These are phyloP conservation scores for Coemansia sp. DNA, from an alignment of 192 early-diverging fungal genomes.

Conservation along the genomic window DNA sequence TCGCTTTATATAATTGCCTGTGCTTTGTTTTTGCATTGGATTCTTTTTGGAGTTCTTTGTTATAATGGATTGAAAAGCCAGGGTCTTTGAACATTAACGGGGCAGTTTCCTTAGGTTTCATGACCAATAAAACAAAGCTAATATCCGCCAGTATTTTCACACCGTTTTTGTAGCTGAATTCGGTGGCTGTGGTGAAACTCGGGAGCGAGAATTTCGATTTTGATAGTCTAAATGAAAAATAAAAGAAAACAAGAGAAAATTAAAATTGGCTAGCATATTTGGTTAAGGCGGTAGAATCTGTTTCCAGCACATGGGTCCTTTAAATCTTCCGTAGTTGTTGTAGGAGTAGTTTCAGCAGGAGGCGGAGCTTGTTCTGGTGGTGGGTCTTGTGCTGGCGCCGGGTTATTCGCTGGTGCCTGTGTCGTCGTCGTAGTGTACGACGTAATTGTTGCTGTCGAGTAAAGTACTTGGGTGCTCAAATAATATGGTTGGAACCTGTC, in stretches of 20 bases:
- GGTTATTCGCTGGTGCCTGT: neutral
- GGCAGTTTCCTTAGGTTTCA: neutral
- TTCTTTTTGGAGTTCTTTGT: neutral
- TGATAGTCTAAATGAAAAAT: slow-evolving; percentile 1
- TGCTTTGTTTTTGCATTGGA: neutral
- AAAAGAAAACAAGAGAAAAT: neutral
- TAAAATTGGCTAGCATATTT: neutral
- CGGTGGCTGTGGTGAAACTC: too few species aligned
- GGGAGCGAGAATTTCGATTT: too few species aligned
- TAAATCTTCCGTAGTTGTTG: neutral
- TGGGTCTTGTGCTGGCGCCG: neutral
- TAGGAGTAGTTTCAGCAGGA: neutral
- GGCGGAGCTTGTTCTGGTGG: neutral
- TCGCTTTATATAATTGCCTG: too few species aligned
- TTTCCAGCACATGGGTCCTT: slow-evolving; percentile 7
- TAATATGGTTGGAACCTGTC: slow-evolving; percentile 7
- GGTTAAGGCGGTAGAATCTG: neutral
- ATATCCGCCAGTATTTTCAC: too few species aligned
- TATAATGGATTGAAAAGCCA: neutral
- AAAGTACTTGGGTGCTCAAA: neutral
- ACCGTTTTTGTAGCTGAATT: too few species aligned
- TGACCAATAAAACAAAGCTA: neutral
- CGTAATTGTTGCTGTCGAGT: neutral
- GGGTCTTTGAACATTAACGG: neutral
- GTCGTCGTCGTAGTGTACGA: neutral